Evolutionary conservation across 2,329 filamentous ascomycete species (phyloP), one percentile per base, ranked within the genome.

Genomic region (Fusarium heterosporum): DNA sequence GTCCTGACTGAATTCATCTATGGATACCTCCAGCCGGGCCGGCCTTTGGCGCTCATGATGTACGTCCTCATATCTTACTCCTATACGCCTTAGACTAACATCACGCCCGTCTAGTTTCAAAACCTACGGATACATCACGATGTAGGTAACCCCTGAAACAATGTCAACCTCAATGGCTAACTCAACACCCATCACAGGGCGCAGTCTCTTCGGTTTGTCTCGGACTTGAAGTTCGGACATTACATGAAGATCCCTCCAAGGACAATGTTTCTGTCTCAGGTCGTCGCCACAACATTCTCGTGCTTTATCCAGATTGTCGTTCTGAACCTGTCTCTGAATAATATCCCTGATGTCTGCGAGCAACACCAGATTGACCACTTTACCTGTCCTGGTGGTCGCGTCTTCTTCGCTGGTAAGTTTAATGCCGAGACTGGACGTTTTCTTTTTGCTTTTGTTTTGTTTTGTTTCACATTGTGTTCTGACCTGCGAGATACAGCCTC

Each of bases 1-100:
- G 90, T 93, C 26, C 79, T 93, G 64, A 91, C 90, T 1, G 90
- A 92, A 78, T 92, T 93, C 66, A 80, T 93, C 6, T 87, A 88
- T 59, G 91, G 91, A 2, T 93, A 93, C 72, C 90, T 93, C 71
- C 89, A 92, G 64, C 90, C 90, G 0, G 91, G 91, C 4, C 80
- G 85, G 8, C 90, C 91, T 0, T 79, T 93, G 54, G 90, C 89
- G 0, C 85, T 93, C 63, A 93, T 93, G 90, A 83, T 93, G 80
- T 91, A 74, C 68, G 80, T 72, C 16, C 22, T 8, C 9, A 11
- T 7, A 26, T 19, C 39, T 8, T 28, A 13, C 4, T 10, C 11
- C 14, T 32, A 10, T 19, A n/a, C 11, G n/a, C 22, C 1, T 25
- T 30, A 16, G 16, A 36, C 26, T 11, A 10, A 10, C 26, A n/a